Conservation (phyloP, 2,329 filamentous ascomycete genomes). For the Rutstroemia sydowiana region DNA sequence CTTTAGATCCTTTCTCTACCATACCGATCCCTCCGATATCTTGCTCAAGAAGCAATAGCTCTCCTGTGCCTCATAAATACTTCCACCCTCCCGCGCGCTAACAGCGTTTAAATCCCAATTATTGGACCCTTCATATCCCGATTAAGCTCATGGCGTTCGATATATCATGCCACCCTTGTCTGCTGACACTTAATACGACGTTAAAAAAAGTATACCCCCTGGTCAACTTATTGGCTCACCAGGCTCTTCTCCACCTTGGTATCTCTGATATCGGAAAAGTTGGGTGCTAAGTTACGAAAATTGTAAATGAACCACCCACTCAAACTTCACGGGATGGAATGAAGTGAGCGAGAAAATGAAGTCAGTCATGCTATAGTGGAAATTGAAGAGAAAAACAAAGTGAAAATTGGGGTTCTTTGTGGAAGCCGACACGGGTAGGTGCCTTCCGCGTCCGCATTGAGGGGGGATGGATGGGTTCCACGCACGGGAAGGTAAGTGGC, state of each 20-base stretch:
- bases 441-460: neutral
- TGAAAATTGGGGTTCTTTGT: slow-evolving; percentile 1
- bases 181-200: slow-evolving; percentile 9
- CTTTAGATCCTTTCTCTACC: neutral
- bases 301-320: neutral
- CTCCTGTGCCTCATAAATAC: neutral
- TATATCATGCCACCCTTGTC: slow-evolving; percentile 10
- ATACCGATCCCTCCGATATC: neutral
- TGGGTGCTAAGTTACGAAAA: slow-evolving; percentile 7
- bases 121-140: slow-evolving; percentile 3
- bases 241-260: slow-evolving; percentile 5
- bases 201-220: neutral
- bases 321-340: slow-evolving; percentile 2
- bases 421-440: slow-evolving; percentile 10
- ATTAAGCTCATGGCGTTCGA: slow-evolving; percentile 10
- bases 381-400: neutral
- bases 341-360: neutral
- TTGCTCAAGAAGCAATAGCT: neutral
- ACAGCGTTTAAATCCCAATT: slow-evolving; percentile 10
- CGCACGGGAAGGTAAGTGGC: slow-evolving; percentile 8
- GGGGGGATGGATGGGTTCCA: slow-evolving; percentile 4
- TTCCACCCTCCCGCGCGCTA: slow-evolving; percentile 4
- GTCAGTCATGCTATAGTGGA: neutral
- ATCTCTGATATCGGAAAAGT: slow-evolving; percentile 5
- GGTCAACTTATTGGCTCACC: neutral